A percentile compares a stretch with the other conserved stretches of the same genome.
Evolutionary conservation across 768 basidiomycete genomes (phyloP).

Genomic region (Cystobasidium tubakii): DNA sequence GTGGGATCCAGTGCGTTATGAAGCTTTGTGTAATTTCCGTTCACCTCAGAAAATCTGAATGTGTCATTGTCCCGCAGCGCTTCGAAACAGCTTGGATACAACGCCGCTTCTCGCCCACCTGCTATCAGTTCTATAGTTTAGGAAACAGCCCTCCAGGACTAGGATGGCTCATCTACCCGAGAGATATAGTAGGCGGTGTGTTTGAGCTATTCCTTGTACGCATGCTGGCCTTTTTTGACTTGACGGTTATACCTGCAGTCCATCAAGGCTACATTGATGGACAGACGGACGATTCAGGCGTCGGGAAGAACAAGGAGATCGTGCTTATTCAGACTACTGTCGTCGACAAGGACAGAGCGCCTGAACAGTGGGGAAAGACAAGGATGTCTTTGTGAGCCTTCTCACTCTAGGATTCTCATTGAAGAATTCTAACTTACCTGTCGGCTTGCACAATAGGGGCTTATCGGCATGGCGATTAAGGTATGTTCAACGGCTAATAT

Average conservation of each 20-base stretch:
- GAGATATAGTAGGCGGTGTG: constrained; percentile 38
- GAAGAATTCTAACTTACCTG: background rate
- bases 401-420: background rate
- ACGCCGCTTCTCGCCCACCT: constrained; percentile 19
- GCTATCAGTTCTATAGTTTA: constrained; percentile 24
- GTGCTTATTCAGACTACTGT: constrained; percentile 40
- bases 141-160: constrained; percentile 38
- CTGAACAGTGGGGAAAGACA: constrained; percentile 40
- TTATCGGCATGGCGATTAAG: constrained; percentile 26
- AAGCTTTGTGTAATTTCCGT: background rate
- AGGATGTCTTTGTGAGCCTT: constrained; percentile 38
- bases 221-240: no score
- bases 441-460: background rate
- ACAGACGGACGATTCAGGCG: constrained; percentile 27
- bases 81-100: constrained; percentile 35
- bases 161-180: constrained; percentile 42
- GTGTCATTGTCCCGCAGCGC: constrained; percentile 1
- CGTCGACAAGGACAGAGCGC: constrained; percentile 36
- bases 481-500: background rate
- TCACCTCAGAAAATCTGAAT: background rate
- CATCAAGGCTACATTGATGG: constrained; percentile 16
- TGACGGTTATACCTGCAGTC: background rate
- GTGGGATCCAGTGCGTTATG: constrained; percentile 31
- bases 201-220: background rate
- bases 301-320: constrained; percentile 35